Percentiles rank a stretch among this genome's conserved stretches.
phyloP scores from a whole-genome alignment of 164 flowering plant genomes.

The Cinnamomum micranthum region DNA sequence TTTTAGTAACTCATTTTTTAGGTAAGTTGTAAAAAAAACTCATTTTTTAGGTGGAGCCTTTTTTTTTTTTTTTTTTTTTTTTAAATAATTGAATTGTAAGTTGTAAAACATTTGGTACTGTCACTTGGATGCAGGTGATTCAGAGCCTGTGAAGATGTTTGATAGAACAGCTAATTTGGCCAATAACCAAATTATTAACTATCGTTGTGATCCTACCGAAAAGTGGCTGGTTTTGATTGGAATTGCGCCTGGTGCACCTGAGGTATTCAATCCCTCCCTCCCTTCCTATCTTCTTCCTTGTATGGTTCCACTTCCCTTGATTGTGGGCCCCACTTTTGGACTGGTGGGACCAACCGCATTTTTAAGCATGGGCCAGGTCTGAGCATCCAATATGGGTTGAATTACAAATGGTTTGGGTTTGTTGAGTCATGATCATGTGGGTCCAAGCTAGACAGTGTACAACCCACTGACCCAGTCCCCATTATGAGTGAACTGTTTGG shows the following conservation, averaged over 20 bases:
- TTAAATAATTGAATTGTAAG: not conserved
- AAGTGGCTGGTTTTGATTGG: slow-evolving; percentile 99
- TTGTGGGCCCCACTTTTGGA: too few species aligned
- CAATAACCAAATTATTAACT: slow-evolving; percentile 92
- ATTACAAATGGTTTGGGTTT: too few species aligned
- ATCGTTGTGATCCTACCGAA: slow-evolving; percentile 86
- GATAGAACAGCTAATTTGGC: slow-evolving; percentile 91
- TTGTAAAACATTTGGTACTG: slow-evolving; percentile 2
- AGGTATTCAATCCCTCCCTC: slow-evolving; percentile 43
- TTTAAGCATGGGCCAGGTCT: too few species aligned
- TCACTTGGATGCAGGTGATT: slow-evolving; percentile 58
- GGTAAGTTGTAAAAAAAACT: not conserved
- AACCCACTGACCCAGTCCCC: too few species aligned
- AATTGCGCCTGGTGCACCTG: slow-evolving; percentile 95
- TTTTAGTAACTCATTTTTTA: not conserved
- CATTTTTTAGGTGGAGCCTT: not conserved
- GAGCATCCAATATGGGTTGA: too few species aligned
- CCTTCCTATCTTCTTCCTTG: not conserved
- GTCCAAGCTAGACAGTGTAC: too few species aligned
- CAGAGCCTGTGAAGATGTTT: slow-evolving; percentile 93
- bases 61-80: not conserved
- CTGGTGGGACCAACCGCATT: too few species aligned
- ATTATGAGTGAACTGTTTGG: too few species aligned
- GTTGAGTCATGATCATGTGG: too few species aligned
- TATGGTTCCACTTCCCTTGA: too few species aligned